Evolutionary conservation across 176 grass and related monocot species (phyloP).

Genomic region (Pontederia paniculata): DNA sequence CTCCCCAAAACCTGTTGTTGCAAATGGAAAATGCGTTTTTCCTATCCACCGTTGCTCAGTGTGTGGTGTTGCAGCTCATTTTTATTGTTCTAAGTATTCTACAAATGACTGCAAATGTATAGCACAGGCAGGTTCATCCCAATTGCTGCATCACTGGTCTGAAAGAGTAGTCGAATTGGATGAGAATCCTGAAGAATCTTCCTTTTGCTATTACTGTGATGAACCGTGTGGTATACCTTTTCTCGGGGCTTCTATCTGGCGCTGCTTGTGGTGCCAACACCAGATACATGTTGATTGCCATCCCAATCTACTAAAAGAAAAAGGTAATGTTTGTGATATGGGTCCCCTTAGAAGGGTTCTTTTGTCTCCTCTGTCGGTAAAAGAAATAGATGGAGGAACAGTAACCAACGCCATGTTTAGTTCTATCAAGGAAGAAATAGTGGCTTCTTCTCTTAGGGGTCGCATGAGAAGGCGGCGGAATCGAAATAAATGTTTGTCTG

Average conservation of each 20-base stretch:
- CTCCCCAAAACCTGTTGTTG: constrained; percentile 15
- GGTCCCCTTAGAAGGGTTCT: constrained; percentile 53
- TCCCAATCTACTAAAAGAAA: constrained; percentile 51
- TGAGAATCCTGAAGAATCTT: constrained; percentile 43
- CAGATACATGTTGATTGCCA: constrained; percentile 85
- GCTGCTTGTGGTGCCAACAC: constrained; percentile 75
- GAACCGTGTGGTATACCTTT: constrained; percentile 56
- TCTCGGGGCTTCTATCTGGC: constrained; percentile 75
- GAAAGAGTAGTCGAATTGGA: constrained; percentile 65
- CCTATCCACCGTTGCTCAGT: constrained; percentile 46
- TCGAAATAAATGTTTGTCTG: constrained; percentile 28
- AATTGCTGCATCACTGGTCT: constrained; percentile 83
- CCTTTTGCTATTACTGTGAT: constrained; percentile 70
- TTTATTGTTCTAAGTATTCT: constrained; percentile 23
- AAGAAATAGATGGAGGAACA: constrained; percentile 35
- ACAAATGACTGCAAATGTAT: constrained; percentile 71
- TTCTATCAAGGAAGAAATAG: constrained; percentile 49
- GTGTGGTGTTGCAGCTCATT: constrained; percentile 53
- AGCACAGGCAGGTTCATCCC: constrained; percentile 38
- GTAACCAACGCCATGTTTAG: constrained; percentile 33
- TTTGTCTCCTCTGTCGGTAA: constrained; percentile 69
- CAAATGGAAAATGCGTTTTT: not conserved
- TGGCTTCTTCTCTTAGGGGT: constrained; percentile 29
- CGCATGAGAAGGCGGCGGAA: constrained; percentile 36
- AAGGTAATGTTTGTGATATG: constrained; percentile 53